A percentile compares a stretch with the other conserved stretches of the same genome.
Conservation (phyloP, 371 early-diverging fungal genomes). For the Blakeslea trispora region DNA sequence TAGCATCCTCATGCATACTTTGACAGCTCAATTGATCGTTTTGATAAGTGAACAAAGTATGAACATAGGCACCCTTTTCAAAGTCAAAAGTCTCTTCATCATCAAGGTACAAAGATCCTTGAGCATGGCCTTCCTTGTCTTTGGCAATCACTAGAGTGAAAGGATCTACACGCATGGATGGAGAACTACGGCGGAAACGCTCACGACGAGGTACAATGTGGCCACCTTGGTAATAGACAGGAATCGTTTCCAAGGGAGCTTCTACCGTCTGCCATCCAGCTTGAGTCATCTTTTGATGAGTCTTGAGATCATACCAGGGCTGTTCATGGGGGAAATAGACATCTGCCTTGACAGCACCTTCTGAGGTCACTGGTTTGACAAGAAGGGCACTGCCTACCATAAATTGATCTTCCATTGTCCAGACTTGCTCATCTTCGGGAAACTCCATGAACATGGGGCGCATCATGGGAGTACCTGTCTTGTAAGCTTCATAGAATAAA, state of each 20-base stretch:
- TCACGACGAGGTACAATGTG: conserved; percentile 85
- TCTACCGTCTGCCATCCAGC: conserved; percentile 55
- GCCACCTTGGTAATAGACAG: conserved; percentile 88
- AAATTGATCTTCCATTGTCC: conserved; percentile 79
- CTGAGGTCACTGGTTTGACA: conserved; percentile 71
- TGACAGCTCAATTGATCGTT: conserved; percentile 31
- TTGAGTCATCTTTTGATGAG: conserved; percentile 42
- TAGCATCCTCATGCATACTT: conserved; percentile 26
- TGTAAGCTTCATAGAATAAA: conserved; percentile 70
- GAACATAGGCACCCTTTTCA: conserved; percentile 63
- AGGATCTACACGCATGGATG: conserved; percentile 84
- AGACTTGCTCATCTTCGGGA: conserved; percentile 73
- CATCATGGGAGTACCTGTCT: conserved; percentile 76
- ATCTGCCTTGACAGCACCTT: conserved; percentile 55
- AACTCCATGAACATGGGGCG: conserved; percentile 83
- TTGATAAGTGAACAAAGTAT: conserved; percentile 48
- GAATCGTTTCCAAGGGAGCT: conserved; percentile 76
- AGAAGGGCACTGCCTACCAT: conserved; percentile 80
- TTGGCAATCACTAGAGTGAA: conserved; percentile 88
- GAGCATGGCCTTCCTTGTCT: conserved; percentile 66
- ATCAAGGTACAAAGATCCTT: conserved; percentile 83
- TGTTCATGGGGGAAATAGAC: conserved; percentile 71
- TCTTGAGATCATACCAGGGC: conserved; percentile 80
- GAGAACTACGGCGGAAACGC: conserved; percentile 83
- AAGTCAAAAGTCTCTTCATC: conserved; percentile 88